Percentiles rank a stretch among this genome's conserved stretches.
Evolutionary conservation across 306 rosid species (phyloP).

Genomic region (Dalbergia oliveri): DNA sequence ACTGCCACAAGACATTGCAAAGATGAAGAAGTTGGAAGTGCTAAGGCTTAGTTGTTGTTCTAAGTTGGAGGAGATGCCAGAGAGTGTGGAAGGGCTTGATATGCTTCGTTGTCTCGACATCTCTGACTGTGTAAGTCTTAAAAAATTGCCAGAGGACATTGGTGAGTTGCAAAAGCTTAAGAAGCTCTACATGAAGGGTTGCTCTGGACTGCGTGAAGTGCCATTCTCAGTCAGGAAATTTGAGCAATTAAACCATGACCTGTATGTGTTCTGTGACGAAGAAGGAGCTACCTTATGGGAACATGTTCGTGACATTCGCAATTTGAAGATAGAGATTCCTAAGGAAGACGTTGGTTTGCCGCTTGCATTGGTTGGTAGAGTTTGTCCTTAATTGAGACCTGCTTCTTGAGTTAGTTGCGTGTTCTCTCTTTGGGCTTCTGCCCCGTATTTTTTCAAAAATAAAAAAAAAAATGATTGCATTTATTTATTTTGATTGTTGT

Average conservation of each 20-base stretch:
- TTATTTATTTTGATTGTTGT: no score
- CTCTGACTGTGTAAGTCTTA: conserved; percentile 49
- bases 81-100: conserved; percentile 38
- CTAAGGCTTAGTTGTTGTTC: conserved; percentile 57
- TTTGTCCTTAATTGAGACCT: conserved; percentile 17
- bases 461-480: no score
- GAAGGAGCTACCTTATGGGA: conserved; percentile 51
- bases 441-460: no score
- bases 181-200: conserved; percentile 53
- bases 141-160: conserved; percentile 45
- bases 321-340: conserved; percentile 39
- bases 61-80: conserved; percentile 41
- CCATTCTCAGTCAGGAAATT: conserved; percentile 41
- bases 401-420: neutral
- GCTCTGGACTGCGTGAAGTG: conserved; percentile 45
- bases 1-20: conserved; percentile 51
- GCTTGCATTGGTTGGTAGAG: conserved; percentile 49
- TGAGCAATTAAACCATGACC: conserved; percentile 21
- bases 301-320: neutral
- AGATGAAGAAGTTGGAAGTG: conserved; percentile 49
- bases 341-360: conserved; percentile 6
- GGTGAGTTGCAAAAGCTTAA: conserved; percentile 53
- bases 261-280: conserved; percentile 55
- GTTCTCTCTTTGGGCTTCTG: no score
- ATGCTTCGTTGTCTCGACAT: conserved; percentile 51